Percentiles rank a stretch among this genome's conserved stretches.
Evolutionary conservation across 2,329 filamentous ascomycete species (phyloP).

Genomic region (Pyricularia grisea): DNA sequence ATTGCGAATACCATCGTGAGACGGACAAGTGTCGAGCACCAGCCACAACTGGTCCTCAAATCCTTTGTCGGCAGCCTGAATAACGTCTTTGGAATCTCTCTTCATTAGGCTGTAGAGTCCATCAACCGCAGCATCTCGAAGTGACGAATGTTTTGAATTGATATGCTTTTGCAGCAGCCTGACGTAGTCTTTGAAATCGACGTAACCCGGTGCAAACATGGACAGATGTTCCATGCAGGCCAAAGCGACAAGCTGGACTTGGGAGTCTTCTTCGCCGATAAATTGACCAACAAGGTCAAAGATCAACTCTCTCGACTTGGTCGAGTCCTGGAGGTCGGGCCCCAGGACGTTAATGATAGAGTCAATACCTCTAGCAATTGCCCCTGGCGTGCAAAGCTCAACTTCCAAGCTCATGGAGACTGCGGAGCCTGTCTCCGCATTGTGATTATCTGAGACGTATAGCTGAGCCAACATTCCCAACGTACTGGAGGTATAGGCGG

Average conservation of each 20-base stretch:
- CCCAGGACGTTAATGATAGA: constrained; percentile 95
- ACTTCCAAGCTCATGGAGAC: constrained; percentile 87
- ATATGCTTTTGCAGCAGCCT: constrained; percentile 71
- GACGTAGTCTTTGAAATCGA: constrained; percentile 79
- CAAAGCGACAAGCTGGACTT: constrained; percentile 68
- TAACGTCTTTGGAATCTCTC: constrained; percentile 73
- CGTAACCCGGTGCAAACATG: constrained; percentile 79
- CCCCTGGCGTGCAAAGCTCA: constrained; percentile 64
- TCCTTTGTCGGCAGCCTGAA: constrained; percentile 63
- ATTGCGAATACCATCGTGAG: constrained; percentile 72
- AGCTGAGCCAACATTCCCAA: constrained; percentile 90
- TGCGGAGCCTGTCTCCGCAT: constrained; percentile 68
- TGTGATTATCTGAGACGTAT: constrained; percentile 86
- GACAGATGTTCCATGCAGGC: constrained; percentile 85
- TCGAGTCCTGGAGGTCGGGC: constrained; percentile 86
- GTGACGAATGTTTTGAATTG: constrained; percentile 54
- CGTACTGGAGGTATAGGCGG: constrained; percentile 79
- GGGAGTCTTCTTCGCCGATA: constrained; percentile 54
- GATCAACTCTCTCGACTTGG: constrained; percentile 86
- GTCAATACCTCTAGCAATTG: constrained; percentile 81
- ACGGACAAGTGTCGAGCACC: constrained; percentile 67
- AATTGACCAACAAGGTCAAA: constrained; percentile 80
- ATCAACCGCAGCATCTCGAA: constrained; percentile 75
- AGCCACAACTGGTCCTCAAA: constrained; percentile 92
- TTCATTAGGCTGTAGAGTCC: constrained; percentile 95